A percentile compares a stretch with the other conserved stretches of the same genome.
These are phyloP conservation scores for Fraxinus sp. DNA, from an alignment of 305 asterid genomes.

Conservation along the genomic window DNA sequence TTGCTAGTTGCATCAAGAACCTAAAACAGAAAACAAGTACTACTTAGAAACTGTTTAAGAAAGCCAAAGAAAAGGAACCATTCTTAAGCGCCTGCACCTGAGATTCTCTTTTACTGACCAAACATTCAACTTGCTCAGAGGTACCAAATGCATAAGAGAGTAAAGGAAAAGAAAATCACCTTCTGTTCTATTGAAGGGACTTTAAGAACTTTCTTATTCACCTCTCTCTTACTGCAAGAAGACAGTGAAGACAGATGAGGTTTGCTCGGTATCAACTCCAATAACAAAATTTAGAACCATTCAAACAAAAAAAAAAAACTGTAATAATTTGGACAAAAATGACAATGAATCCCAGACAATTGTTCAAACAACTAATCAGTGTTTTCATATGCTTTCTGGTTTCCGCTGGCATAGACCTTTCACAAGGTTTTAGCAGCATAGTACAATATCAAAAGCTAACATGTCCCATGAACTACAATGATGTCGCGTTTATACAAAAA, in stretches of 20 bases:
- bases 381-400: not conserved
- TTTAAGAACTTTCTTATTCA: constrained; percentile 93
- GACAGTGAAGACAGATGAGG: constrained; percentile 26
- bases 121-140: not conserved
- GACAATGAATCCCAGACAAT: not conserved
- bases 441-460: not conserved
- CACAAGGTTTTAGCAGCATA: not conserved
- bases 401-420: not conserved
- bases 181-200: constrained; percentile 92
- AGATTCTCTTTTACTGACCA: not conserved
- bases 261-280: constrained; percentile 11
- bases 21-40: constrained; percentile 37
- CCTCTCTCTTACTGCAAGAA: constrained; percentile 92
- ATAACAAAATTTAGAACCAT: not conserved
- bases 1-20: constrained; percentile 98
- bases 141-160: not conserved
- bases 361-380: constrained; percentile 5
- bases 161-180: constrained; percentile 38
- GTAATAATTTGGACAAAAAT: not conserved
- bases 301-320: not conserved
- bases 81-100: not conserved
- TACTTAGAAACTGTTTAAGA: constrained; percentile 7
- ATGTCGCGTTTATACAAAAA: not conserved
- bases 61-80: not conserved
- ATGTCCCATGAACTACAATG: not conserved